phyloP scores from a whole-genome alignment of 257 asterid species.

The Coffea eugenioides region DNA sequence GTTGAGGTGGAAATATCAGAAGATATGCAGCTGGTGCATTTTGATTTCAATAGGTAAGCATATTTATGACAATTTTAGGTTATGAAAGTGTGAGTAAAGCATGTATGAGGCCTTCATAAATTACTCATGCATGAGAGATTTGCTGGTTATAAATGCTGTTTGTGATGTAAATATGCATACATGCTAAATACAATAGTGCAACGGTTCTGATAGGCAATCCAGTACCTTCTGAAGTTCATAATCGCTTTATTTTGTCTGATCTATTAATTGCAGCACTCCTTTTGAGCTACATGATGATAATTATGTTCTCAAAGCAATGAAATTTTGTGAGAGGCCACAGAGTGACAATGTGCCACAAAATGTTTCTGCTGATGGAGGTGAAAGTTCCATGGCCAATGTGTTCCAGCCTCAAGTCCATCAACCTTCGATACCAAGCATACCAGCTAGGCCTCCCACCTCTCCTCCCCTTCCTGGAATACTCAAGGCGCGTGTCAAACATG shows the following conservation, averaged over 20 bases:
- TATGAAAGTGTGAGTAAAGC: not conserved
- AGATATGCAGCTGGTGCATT: conserved; percentile 99
- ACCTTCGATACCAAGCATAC: conserved; percentile 35
- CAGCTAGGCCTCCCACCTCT: conserved; percentile 56
- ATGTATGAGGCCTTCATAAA: not conserved
- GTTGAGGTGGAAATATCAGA: conserved; percentile 99
- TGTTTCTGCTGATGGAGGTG: conserved; percentile 45
- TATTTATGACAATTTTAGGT: not conserved
- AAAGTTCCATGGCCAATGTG: conserved; percentile 53
- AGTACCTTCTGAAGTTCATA: not conserved
- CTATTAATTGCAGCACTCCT: conserved; percentile 69
- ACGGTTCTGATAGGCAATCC: not conserved
- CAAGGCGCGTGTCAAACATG: conserved; percentile 83
- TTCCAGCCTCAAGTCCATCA: conserved; percentile 46
- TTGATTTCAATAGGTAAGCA: conserved; percentile 84
- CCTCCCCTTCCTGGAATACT: conserved; percentile 88
- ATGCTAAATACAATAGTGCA: not conserved
- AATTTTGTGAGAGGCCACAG: conserved; percentile 54
- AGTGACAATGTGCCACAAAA: conserved; percentile 24
- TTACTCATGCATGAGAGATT: too few species aligned
- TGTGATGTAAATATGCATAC: not conserved
- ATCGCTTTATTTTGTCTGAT: not conserved
- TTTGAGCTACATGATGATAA: conserved; percentile 96
- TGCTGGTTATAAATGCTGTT: not conserved
- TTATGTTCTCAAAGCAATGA: conserved; percentile 91